Evolutionary conservation across 768 basidiomycete genomes (phyloP), one percentile per base, ranked within the genome.

Genomic region (Pleurotus citrinopileatus): DNA sequence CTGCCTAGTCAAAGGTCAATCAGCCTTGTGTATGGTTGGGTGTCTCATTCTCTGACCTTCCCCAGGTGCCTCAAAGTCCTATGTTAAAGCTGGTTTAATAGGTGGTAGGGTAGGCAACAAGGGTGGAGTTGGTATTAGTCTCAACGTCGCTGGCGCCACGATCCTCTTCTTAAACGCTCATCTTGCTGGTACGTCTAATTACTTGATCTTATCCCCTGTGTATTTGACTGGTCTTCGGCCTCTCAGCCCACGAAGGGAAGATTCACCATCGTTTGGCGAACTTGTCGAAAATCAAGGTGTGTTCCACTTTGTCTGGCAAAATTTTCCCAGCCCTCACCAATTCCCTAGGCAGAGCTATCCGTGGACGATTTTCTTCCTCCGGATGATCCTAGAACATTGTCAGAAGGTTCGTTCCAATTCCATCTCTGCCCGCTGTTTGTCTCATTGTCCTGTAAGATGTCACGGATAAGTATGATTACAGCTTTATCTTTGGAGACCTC

Each of bases 61-160:
- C 26, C 8, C 52, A 87, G 89, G 88, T 13, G 82, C 78, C 10
- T 91, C 90, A 3, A 89, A 86, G 59, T 87, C 88, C 12, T 83
- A 84, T 17, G 95, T 98, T 1, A 88, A 94, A 1, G 82, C 95
- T 13, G 95, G 95, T 3, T 73, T 97, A 20, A 91, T 96, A 23
- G 92, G 92, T 2, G 95, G 95, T 0, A 73, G 95, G 43, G 77
- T 97, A 2, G 95, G 95, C 4, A 98, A 98, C 65, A 98, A 98
- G 65, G 83, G 95, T 1, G 91, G 89, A 13, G 91, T 95, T 22
- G 94, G 91, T n/a, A 87, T 97, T 57, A 90, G 88, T 56, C 68
- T 96, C 40, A 87, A 93, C 59, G 73, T 98, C 17, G 84, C 82
- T 43, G 87, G 86, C n/a, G 86, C 82, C 20, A 88, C 91, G 0